Evolutionary conservation across 2,329 filamentous ascomycete genomes (phyloP).

Genomic region (Colletotrichum lini): DNA sequence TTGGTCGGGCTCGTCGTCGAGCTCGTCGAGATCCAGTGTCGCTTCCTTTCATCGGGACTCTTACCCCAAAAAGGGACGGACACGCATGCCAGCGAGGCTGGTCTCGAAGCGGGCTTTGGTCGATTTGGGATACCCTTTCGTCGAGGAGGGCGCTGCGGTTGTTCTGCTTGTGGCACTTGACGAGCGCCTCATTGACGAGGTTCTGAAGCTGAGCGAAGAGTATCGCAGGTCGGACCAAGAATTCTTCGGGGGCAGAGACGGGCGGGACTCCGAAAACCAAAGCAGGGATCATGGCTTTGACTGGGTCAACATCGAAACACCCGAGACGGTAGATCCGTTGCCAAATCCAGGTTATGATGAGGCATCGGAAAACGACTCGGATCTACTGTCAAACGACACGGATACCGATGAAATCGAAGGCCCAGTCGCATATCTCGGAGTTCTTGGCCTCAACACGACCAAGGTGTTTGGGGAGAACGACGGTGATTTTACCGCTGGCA

Average conservation of each 20-base stretch:
- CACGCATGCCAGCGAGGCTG: constrained; percentile 84
- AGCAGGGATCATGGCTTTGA: background rate
- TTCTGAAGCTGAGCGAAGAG: constrained; percentile 83
- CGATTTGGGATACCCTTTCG: constrained; percentile 87
- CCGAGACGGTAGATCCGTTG: background rate
- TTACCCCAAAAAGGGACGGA: constrained; percentile 85
- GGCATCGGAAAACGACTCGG: constrained; percentile 2
- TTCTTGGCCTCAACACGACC: constrained; percentile 11
- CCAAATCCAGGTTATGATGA: background rate
- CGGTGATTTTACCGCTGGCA: background rate
- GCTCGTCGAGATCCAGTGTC: constrained; percentile 8
- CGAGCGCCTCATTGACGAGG: constrained; percentile 90
- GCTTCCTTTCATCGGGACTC: constrained; percentile 19
- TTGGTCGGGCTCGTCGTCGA: constrained; percentile 8
- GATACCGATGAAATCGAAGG: constrained; percentile 10
- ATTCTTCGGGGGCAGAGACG: background rate
- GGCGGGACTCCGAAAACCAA: background rate
- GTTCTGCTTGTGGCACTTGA: constrained; percentile 87
- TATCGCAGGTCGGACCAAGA: constrained; percentile 7
- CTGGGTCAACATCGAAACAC: constrained; percentile 9
- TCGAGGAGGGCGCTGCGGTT: constrained; percentile 86
- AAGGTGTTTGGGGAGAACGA: constrained; percentile 2
- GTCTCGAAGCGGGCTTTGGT: constrained; percentile 86
- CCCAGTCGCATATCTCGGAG: constrained; percentile 9
- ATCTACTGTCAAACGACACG: background rate